Evolutionary conservation across 495 filamentous ascomycete genomes (phyloP).

Genomic region (Aspergillus hancockii): DNA sequence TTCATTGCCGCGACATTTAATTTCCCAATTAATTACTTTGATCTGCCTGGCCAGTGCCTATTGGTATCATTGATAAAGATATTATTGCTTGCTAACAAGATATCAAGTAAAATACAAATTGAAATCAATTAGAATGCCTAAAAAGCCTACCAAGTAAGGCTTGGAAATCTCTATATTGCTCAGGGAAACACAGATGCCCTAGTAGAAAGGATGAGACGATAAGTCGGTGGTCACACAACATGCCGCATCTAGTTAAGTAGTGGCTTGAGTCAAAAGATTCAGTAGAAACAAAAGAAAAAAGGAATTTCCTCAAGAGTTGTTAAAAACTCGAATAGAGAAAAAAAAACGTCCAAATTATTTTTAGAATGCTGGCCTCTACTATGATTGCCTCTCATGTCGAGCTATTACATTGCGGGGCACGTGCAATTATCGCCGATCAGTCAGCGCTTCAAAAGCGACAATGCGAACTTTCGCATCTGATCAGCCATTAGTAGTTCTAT

Average conservation of each 20-base stretch:
- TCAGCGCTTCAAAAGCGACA: slow-evolving; percentile 15
- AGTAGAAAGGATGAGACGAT: background rate
- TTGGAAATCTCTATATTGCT: too few species aligned
- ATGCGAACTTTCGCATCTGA: slow-evolving; percentile 7
- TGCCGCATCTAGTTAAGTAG: background rate
- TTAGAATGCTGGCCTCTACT: too few species aligned
- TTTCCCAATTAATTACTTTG: too few species aligned
- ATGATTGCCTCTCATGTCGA: too few species aligned
- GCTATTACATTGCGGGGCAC: slow-evolving; percentile 13
- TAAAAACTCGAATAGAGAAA: background rate
- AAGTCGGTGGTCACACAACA: background rate
- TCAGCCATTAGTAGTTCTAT: background rate
- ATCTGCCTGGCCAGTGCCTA: too few species aligned
- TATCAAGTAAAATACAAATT: too few species aligned
- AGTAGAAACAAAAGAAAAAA: background rate
- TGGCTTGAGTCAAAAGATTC: background rate
- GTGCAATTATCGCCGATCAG: slow-evolving; percentile 17
- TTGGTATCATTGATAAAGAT: too few species aligned
- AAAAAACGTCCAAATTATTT: background rate
- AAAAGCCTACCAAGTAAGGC: too few species aligned
- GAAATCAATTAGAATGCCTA: too few species aligned
- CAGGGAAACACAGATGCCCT: too few species aligned
- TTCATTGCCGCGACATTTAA: too few species aligned
- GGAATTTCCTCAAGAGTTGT: background rate
- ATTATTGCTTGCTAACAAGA: too few species aligned